phyloP scores from a whole-genome alignment of 768 basidiomycete species.

The Gymnopilus dilepis region DNA sequence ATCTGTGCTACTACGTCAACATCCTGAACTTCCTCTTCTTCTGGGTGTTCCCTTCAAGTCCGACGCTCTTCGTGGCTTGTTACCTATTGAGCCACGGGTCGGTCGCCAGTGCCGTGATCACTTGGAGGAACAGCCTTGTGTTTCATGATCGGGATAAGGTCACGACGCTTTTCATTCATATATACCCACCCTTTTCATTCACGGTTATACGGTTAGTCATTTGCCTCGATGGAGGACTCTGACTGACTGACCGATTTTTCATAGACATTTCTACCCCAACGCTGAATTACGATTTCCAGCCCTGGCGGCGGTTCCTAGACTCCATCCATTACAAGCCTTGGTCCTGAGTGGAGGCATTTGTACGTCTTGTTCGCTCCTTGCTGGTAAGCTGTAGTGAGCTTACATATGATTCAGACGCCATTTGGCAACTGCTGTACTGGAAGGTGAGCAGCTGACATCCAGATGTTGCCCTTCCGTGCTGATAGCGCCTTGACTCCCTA shows the following conservation, averaged over 20 bases:
- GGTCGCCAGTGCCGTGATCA: conserved; percentile 92
- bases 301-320: conserved; percentile 65
- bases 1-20: conserved; percentile 92
- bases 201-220: conserved; percentile 81
- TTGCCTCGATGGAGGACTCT: not conserved
- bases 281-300: conserved; percentile 88
- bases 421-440: conserved; percentile 96
- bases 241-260: not conserved
- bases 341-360: conserved; percentile 85
- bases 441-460: conserved; percentile 53
- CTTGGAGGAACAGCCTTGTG: conserved; percentile 97
- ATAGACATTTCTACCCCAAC: conserved; percentile 87
- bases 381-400: conserved; percentile 1
- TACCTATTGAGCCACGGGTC: conserved; percentile 93
- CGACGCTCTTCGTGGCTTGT: conserved; percentile 86
- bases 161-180: conserved; percentile 93
- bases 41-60: conserved; percentile 83
- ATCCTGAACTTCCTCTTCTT: conserved; percentile 91
- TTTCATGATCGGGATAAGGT: conserved; percentile 98
- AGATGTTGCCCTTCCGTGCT: not conserved
- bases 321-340: conserved; percentile 74
- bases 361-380: conserved; percentile 44
- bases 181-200: conserved; percentile 90
- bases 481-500: conserved; percentile 27
- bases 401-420: conserved; percentile 62